Base-by-base conservation (phyloP, 176 grass and related monocot species). In the Triticum monococcum region DNA sequence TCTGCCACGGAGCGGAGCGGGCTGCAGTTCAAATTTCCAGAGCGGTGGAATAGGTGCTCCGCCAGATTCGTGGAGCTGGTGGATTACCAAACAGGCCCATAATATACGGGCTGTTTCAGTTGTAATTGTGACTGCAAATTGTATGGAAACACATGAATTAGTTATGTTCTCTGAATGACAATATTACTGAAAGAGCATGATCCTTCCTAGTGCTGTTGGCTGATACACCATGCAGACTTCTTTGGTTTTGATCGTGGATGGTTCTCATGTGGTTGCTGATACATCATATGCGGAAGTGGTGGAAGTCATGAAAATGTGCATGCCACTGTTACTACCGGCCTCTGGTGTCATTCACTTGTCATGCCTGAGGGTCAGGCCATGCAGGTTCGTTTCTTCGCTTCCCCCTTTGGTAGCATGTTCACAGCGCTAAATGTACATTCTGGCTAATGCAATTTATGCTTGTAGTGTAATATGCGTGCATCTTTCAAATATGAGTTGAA, bases 271-370 rank as follows among this genome's bases (percentile, higher is more conserved):
- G 46, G 50, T 18, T 54, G 50, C 50, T 54, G 50, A 18, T 18
- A 54, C 50, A 54, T 5, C 5, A 54, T 54, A 98, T 80, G 95
- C 93, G 82, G 95, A 98, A 46, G 45, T 46, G 77, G 93, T 95
- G 78, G 95, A 98, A 56, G 95, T 98, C 59, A 98, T 98, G 95
- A 98, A 98, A 79, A 98, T 98, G 93, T 95, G 95, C 91, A 18
- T 18, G 50, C 50, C 5, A 54, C 50, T 54, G 5, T 54, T 54
- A 54, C 16, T 54, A 18, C 16, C 16, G 16, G 50, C 14, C 50
- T 52, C 48, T 52, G 48, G 46, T 50, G 46, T 6, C 46, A 50
- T 48, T 48, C 45, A 4, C 45, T 48, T 48, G 12, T 48, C 46
- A 98, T 95, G 82, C 78, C 92, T 72, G 95, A 98, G 87, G 95